Conservation (phyloP, 352 stramenopile genomes). For the Globisporangium carolinianum region DNA sequence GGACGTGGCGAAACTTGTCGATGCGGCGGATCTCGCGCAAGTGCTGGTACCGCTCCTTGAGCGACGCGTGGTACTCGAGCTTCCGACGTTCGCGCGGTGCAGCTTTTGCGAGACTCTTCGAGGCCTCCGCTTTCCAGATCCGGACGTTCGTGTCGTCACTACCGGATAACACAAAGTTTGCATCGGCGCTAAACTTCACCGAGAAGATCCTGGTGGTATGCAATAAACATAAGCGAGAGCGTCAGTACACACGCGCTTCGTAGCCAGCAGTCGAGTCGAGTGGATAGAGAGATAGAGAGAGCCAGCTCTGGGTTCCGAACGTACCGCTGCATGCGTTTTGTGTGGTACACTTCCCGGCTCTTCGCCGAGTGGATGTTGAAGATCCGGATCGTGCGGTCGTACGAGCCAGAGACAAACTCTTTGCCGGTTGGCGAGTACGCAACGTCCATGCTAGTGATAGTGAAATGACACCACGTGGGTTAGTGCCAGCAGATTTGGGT, state of each 20-base stretch:
- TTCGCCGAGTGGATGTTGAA: slow-evolving; percentile 88
- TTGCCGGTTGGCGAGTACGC: slow-evolving; percentile 96
- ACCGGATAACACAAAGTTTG: slow-evolving; percentile 96
- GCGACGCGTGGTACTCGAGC: slow-evolving; percentile 94
- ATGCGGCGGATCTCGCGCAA: slow-evolving; percentile 94
- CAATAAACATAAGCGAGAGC: neutral
- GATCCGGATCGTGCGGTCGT: slow-evolving; percentile 98
- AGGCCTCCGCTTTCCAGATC: slow-evolving; percentile 97
- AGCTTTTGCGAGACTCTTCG: slow-evolving; percentile 90
- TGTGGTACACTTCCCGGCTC: slow-evolving; percentile 95
- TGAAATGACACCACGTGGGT: neutral
- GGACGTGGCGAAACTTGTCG: slow-evolving; percentile 89
- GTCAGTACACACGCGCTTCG: neutral
- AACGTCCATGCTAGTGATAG: slow-evolving; percentile 86
- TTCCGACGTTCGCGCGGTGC: slow-evolving; percentile 83
- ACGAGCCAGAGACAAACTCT: slow-evolving; percentile 97
- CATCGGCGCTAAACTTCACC: slow-evolving; percentile 81
- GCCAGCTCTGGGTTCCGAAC: slow-evolving; percentile 2
- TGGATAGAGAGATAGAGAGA: neutral
- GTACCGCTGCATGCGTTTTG: slow-evolving; percentile 98
- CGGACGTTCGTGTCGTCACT: slow-evolving; percentile 99
- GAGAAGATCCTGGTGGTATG: slow-evolving; percentile 54
- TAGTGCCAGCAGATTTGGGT: too few relatives aligned
- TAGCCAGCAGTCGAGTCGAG: too few relatives aligned
- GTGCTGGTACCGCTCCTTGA: slow-evolving; percentile 95